Conservation (phyloP, 2,329 filamentous ascomycete genomes). For the Thermothelomyces thermophilus region DNA sequence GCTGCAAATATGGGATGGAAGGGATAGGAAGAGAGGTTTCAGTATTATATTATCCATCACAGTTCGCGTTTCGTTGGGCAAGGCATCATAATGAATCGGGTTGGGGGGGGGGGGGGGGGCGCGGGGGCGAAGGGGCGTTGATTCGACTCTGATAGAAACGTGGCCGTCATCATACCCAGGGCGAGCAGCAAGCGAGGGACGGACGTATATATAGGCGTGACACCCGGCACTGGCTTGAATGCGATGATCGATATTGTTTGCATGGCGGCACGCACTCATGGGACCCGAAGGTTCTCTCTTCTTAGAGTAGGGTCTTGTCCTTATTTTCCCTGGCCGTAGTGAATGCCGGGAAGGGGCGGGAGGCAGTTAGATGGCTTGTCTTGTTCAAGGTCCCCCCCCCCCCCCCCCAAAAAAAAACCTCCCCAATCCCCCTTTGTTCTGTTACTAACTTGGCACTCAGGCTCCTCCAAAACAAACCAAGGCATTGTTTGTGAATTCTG, state of each 20-base stretch:
- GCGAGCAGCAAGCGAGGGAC: neutral
- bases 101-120: no score
- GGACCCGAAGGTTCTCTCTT: neutral
- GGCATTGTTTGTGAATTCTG: no score
- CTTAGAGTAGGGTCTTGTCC: no score
- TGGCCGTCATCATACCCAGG: constrained; percentile 11
- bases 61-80: constrained; percentile 10
- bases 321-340: no score
- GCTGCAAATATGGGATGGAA: neutral
- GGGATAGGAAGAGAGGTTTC: constrained; percentile 8
- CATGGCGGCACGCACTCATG: neutral
- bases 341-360: no score
- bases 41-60: constrained; percentile 12
- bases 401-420: no score
- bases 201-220: constrained; percentile 2
- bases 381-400: no score
- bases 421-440: no score
- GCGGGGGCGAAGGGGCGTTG: constrained; percentile 9
- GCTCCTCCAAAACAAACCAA: no score
- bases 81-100: constrained; percentile 18
- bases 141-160: constrained; percentile 18
- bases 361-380: no score
- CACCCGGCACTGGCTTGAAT: neutral
- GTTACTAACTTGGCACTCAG: no score
- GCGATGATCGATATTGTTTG: neutral